Base-by-base conservation (phyloP, 1,139 yeast genomes). In the Schwanniomyces etchellsii region DNA sequence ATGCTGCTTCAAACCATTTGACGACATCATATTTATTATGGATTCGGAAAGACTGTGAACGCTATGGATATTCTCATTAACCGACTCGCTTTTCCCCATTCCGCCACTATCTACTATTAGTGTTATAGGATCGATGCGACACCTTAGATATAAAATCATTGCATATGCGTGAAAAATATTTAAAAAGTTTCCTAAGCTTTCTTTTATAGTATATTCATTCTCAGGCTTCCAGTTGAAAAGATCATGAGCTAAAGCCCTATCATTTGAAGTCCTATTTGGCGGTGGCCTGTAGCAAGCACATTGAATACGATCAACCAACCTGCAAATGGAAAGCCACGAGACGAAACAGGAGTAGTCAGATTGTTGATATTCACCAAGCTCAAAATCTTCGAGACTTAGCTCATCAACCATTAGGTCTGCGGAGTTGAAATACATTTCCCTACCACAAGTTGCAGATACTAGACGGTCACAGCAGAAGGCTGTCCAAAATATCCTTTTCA, bases 391-490 rank as follows among this genome's bases (percentile, higher is more conserved):
- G 21, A 18, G 7, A n/a, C 7, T 7, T 18, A 18, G 7, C n/a
- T 18, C n/a, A 7, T 18, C 21, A 6, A 53, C 42, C 5, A 45
- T 39, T 17, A 50, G 26, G 34, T 55, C 58, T 5, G 45, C 39
- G 5, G 34, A 36, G 31, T 48, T 45, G 28, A 37, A 51, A 25
- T 40, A 40, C 51, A 52, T 42, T 12, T 55, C 51, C 17, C 53
- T 35, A 15, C 52, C 52, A 29, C 54, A 38, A 1, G 57, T 55
- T 5, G 50, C 48, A 2, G 57, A 40, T 5, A 46, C 39, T 14
- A 51, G 36, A 12, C 58, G 35, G 32, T 54, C 59, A 27, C 48
- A 42, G 30, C 58, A 48, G 28, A 38, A 52, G 1, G 52, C 40
- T 0, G 45, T 41, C 59, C 58, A 54, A 31, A 52, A 49, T 5